Evolutionary conservation across 1,139 yeast genomes (phyloP).

Genomic region (Yamadazyma atlantica): DNA sequence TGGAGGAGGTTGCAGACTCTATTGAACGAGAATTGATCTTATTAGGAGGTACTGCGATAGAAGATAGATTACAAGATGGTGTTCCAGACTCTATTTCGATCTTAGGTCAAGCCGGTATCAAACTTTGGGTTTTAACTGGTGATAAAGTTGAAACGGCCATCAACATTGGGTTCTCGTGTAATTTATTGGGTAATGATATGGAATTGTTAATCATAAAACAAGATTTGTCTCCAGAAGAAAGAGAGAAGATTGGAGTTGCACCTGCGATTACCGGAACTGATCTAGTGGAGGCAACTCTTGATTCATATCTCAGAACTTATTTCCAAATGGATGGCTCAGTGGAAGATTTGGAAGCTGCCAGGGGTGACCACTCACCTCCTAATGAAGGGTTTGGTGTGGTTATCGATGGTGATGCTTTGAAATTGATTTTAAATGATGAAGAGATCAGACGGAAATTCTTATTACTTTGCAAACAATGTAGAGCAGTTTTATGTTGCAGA

Average conservation of each 20-base stretch:
- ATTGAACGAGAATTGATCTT: conserved; percentile 44
- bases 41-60: conserved; percentile 55
- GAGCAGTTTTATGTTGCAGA: conserved; percentile 93
- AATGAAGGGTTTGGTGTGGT: conserved; percentile 75
- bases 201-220: conserved; percentile 42
- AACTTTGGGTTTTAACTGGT: conserved; percentile 53
- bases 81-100: conserved; percentile 49
- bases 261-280: conserved; percentile 18
- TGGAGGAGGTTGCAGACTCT: conserved; percentile 49
- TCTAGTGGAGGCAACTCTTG: conserved; percentile 53
- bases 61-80: conserved; percentile 51
- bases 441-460: conserved; percentile 66
- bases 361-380: conserved; percentile 75
- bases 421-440: conserved; percentile 60
- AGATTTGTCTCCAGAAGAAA: conserved; percentile 30
- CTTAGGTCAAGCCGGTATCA: conserved; percentile 49
- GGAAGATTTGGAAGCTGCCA: conserved; percentile 62
- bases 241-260: conserved; percentile 20
- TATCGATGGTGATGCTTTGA: conserved; percentile 91
- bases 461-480: conserved; percentile 87
- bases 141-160: conserved; percentile 54
- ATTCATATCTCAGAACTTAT: conserved; percentile 57
- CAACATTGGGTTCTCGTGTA: conserved; percentile 52
- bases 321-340: conserved; percentile 64
- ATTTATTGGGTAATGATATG: conserved; percentile 49